Conservation (phyloP, 345 rosid species). For the Xanthoceras sorbifolium region DNA sequence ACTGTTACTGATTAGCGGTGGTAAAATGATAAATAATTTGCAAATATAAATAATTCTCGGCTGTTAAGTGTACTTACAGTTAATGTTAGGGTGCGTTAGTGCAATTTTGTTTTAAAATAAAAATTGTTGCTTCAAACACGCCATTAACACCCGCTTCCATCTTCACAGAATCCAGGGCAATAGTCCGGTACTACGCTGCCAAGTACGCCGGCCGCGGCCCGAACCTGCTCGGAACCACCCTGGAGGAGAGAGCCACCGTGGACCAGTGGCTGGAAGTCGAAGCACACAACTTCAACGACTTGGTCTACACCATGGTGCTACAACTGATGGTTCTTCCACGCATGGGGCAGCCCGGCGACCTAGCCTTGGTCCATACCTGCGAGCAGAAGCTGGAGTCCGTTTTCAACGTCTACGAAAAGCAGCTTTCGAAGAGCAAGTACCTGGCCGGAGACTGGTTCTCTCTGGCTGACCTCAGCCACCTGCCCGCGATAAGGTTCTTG, state of each 20-base stretch:
- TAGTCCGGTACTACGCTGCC: constrained; percentile 72
- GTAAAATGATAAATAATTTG: too few relatives aligned
- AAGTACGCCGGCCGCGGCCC: constrained; percentile 65
- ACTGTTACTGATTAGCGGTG: too few relatives aligned
- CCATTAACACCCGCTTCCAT: neutral
- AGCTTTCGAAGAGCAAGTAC: constrained; percentile 50
- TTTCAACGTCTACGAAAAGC: constrained; percentile 66
- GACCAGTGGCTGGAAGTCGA: constrained; percentile 98
- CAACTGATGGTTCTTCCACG: constrained; percentile 55
- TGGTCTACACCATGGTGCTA: constrained; percentile 49
- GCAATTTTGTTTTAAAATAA: too few relatives aligned
- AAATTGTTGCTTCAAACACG: neutral
- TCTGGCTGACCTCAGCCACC: constrained; percentile 72
- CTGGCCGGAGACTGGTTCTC: constrained; percentile 69
- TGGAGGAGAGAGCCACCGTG: constrained; percentile 69
- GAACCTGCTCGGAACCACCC: constrained; percentile 52
- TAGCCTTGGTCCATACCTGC: constrained; percentile 31
- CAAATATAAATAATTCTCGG: too few relatives aligned
- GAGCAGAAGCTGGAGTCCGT: constrained; percentile 60
- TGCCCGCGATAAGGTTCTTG: constrained; percentile 57
- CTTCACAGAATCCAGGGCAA: constrained; percentile 77
- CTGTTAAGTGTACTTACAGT: too few relatives aligned
- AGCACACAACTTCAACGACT: constrained; percentile 69
- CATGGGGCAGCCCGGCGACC: constrained; percentile 53
- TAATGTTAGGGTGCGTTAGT: too few relatives aligned